Base-by-base conservation (phyloP, 176 grass and related monocot species). In the Themeda triandra region DNA sequence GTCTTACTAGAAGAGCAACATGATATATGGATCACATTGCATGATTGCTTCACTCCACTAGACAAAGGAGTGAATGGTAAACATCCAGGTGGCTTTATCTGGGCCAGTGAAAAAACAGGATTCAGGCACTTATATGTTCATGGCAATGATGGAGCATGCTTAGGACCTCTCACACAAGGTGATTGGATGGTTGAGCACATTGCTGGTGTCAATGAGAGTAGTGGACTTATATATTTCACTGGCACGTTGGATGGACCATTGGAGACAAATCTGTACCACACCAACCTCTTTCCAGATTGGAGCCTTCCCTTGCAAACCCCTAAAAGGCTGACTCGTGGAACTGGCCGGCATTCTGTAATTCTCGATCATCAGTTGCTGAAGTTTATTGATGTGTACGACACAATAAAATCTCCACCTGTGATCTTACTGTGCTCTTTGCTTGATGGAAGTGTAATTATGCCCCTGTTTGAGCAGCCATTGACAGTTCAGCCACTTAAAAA, bases 101-200 rank as follows among this genome's bases (percentile, higher is more conserved):
- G 97, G 97, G 97, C 97, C 58, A 99, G 93, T 78, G 97, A 99
- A 64, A 96, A 94, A 86, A 94, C 90, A 79, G 97, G 97, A 59
- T 96, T 94, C 83, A 96, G 92, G 82, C 97, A 99, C 77, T 78
- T 99, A 75, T 99, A 99, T 87, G 53, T 94, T 83, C 93, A 99
- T 84, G 90, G 86, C 78, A 96, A 87, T 60, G 81, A 92, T 77
- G 97, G 97, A 32, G 44, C 69, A 58, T 99, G 90, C 88, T 83
- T 99, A 46, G 91, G 97, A 6, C 97, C 97, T 14, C 64, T 99
- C 54, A 99, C 97, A 32, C 88, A 99, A 87, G 97, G 97, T 76
- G 88, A 92, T 54, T 99, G 97, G 93, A 89, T 94, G 89, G 93
- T 99, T 58, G 97, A 99, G 6, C 97, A 99, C 70, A 99, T 99